Conservation (phyloP, 177 flowering plant species). For the Vitis hybrid region DNA sequence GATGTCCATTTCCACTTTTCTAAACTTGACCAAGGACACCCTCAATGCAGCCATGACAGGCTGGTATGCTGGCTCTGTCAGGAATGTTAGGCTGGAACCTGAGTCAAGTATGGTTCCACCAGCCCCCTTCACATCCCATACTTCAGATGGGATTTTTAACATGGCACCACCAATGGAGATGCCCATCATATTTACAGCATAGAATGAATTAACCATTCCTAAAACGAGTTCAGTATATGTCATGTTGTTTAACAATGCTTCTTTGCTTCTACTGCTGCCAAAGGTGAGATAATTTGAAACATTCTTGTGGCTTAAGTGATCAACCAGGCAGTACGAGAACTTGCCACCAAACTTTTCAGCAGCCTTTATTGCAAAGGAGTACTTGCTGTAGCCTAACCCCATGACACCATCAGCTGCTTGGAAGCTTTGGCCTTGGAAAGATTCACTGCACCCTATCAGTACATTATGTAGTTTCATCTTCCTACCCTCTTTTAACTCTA, state of each 20-base stretch:
- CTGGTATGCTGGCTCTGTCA: conserved; percentile 48
- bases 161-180: conserved; percentile 47
- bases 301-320: conserved; percentile 56
- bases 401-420: conserved; percentile 56
- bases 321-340: conserved; percentile 77
- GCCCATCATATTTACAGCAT: conserved; percentile 44
- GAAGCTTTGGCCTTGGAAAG: conserved; percentile 29
- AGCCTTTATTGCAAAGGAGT: conserved; percentile 43
- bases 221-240: conserved; percentile 37
- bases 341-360: conserved; percentile 36
- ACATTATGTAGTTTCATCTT: conserved; percentile 29
- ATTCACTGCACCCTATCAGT: conserved; percentile 56
- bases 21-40: conserved; percentile 15
- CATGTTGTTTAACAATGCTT: background rate
- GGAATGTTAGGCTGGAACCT: conserved; percentile 56
- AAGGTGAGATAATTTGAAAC: conserved; percentile 51
- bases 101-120: conserved; percentile 74
- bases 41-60: conserved; percentile 42
- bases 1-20: conserved; percentile 15
- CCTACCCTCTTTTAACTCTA: conserved; percentile 33
- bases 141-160: conserved; percentile 40
- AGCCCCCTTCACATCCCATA: conserved; percentile 35
- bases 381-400: conserved; percentile 50
- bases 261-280: conserved; percentile 21
- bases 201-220: conserved; percentile 32